Evolutionary conservation across 768 basidiomycete genomes (phyloP).

Genomic region (Pluteus cervinus): DNA sequence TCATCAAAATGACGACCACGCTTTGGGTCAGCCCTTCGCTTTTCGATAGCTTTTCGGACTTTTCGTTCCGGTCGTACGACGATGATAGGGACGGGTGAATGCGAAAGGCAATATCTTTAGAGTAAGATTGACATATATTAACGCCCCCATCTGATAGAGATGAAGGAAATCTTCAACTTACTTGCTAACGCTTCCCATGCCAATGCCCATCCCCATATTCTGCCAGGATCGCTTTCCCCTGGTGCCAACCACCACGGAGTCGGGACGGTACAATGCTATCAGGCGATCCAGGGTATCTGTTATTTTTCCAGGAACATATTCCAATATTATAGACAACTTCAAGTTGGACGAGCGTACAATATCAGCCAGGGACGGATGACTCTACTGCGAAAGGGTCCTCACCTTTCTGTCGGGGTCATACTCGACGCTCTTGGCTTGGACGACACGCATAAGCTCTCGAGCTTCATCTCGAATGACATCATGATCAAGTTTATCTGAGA

Average conservation of each 20-base stretch:
- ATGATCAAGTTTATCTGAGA: conserved; percentile 68
- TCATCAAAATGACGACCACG: conserved; percentile 81
- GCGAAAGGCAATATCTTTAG: conserved; percentile 76
- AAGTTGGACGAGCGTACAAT: background rate
- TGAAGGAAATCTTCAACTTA: conserved; percentile 15
- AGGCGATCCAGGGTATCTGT: conserved; percentile 88
- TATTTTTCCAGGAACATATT: conserved; percentile 89
- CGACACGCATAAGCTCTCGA: conserved; percentile 65
- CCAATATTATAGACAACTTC: conserved; percentile 84
- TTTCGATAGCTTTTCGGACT: conserved; percentile 77
- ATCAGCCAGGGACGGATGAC: background rate
- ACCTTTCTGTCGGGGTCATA: conserved; percentile 76
- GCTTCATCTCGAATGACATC: conserved; percentile 81
- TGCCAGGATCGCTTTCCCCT: conserved; percentile 54
- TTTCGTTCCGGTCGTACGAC: conserved; percentile 90
- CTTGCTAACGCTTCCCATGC: conserved; percentile 48
- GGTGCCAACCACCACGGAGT: conserved; percentile 90
- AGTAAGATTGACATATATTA: conserved; percentile 4
- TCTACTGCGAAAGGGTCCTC: too few relatives aligned
- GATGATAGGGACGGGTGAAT: conserved; percentile 93
- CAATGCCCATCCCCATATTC: conserved; percentile 28
- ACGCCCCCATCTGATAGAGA: background rate
- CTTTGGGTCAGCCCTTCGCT: conserved; percentile 85
- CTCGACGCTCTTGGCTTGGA: conserved; percentile 79
- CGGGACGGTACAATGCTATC: conserved; percentile 87